These are phyloP conservation scores for Ceratonia siliqua DNA, from an alignment of 306 rosid species.

Conservation along the genomic window DNA sequence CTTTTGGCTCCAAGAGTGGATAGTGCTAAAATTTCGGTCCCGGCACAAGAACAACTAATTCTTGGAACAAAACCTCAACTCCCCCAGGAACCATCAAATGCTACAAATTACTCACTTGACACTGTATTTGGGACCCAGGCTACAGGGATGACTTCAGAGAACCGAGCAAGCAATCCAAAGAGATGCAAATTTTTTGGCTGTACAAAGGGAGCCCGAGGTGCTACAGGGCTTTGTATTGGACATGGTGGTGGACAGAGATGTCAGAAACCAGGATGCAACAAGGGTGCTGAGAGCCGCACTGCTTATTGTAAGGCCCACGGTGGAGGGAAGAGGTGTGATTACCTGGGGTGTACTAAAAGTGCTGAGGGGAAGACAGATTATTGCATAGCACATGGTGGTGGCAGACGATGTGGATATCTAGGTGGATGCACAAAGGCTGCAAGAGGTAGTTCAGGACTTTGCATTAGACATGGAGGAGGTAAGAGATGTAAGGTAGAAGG, in stretches of 20 bases:
- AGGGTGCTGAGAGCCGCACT: slow-evolving; percentile 96
- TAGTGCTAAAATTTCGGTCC: slow-evolving; percentile 32
- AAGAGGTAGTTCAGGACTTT: slow-evolving; percentile 94
- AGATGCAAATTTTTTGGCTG: slow-evolving; percentile 63
- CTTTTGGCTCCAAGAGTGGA: slow-evolving; percentile 63
- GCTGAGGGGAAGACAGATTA: slow-evolving; percentile 96
- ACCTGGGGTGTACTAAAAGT: slow-evolving; percentile 96
- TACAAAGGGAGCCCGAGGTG: slow-evolving; percentile 71
- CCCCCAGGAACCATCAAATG: slow-evolving; percentile 38
- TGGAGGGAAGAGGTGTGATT: slow-evolving; percentile 90
- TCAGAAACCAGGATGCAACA: slow-evolving; percentile 93
- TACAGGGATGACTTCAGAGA: slow-evolving; percentile 43
- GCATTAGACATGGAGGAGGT: slow-evolving; percentile 98
- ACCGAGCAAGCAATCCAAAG: slow-evolving; percentile 45
- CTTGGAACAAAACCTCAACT: slow-evolving; percentile 35
- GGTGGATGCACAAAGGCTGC: slow-evolving; percentile 93
- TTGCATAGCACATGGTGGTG: slow-evolving; percentile 99
- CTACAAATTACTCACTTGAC: slow-evolving; percentile 45
- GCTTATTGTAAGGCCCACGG: slow-evolving; percentile 99
- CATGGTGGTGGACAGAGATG: slow-evolving; percentile 99
- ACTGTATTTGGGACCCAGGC: slow-evolving; percentile 46
- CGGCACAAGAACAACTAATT: slow-evolving; percentile 35
- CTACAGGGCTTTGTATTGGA: slow-evolving; percentile 94
- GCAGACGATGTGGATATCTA: slow-evolving; percentile 73
- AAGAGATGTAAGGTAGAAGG: slow-evolving; percentile 81